These are phyloP conservation scores for Talaromyces ruber DNA, from an alignment of 495 filamentous ascomycete genomes.

Conservation along the genomic window DNA sequence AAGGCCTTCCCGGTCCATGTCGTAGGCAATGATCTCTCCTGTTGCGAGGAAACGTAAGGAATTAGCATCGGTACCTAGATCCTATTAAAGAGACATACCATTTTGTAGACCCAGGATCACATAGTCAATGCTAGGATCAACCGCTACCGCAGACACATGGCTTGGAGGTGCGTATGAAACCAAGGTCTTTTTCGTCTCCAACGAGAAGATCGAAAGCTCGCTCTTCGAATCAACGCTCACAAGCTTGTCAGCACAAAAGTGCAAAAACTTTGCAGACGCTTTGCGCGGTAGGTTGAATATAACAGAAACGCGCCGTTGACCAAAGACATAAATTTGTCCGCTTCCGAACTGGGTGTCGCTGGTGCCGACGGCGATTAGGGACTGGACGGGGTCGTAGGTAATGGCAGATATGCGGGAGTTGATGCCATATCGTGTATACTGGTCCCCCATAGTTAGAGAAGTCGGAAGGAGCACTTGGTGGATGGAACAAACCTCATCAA, in stretches of 20 bases:
- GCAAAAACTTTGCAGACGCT: constrained; percentile 60
- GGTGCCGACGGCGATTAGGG: constrained; percentile 87
- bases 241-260: constrained; percentile 72
- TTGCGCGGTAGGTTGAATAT: constrained; percentile 54
- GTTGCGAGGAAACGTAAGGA: not conserved
- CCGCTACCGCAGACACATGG: constrained; percentile 57
- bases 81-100: constrained; percentile 31
- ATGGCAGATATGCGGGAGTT: constrained; percentile 77
- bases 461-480: constrained; percentile 7
- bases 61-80: constrained; percentile 10
- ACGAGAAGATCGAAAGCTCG: constrained; percentile 71
- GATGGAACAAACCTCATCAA: constrained; percentile 62
- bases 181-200: constrained; percentile 51
- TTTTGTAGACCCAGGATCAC: constrained; percentile 68
- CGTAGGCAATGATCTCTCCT: constrained; percentile 81
- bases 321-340: constrained; percentile 85
- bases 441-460: constrained; percentile 11
- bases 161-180: constrained; percentile 65
- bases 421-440: constrained; percentile 77
- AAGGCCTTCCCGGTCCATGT: constrained; percentile 71
- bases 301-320: constrained; percentile 69
- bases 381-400: constrained; percentile 89
- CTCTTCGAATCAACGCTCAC: constrained; percentile 76
- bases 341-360: constrained; percentile 67
- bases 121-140: constrained; percentile 88